Conservation (phyloP, 768 basidiomycete genomes). For the Boletus reticulatus region DNA sequence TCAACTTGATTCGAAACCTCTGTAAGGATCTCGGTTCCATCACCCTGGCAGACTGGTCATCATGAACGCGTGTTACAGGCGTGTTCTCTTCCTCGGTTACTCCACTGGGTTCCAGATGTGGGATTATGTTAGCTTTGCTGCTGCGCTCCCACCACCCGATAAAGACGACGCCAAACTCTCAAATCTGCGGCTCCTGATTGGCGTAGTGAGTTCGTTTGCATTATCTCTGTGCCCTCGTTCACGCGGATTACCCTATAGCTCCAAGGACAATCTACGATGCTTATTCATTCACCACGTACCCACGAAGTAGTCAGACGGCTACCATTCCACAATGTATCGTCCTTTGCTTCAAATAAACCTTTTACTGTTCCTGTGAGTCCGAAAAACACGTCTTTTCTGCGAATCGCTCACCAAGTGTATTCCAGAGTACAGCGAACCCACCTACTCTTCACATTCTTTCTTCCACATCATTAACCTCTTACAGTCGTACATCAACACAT, state of each 20-base stretch:
- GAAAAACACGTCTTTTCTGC: not conserved
- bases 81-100: constrained; percentile 55
- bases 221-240: not conserved
- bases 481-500: constrained; percentile 18
- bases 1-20: constrained; percentile 15
- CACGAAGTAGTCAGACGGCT: not conserved
- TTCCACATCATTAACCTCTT: constrained; percentile 41
- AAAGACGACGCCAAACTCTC: not conserved
- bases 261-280: no score
- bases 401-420: not conserved
- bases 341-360: not conserved
- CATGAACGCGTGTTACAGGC: constrained; percentile 28
- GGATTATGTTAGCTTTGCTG: constrained; percentile 38
- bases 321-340: constrained; percentile 27
- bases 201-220: constrained; percentile 27
- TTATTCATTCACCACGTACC: no score
- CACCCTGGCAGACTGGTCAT: not conserved
- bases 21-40: constrained; percentile 12
- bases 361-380: constrained; percentile 31
- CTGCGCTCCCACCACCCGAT: no score
- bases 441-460: constrained; percentile 53
- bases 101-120: constrained; percentile 54
- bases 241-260: constrained; percentile 3
- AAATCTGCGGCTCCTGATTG: constrained; percentile 21
- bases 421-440: constrained; percentile 51